Base-by-base conservation (phyloP, 140 eudicot genomes). In the Stevia rebaudiana region DNA sequence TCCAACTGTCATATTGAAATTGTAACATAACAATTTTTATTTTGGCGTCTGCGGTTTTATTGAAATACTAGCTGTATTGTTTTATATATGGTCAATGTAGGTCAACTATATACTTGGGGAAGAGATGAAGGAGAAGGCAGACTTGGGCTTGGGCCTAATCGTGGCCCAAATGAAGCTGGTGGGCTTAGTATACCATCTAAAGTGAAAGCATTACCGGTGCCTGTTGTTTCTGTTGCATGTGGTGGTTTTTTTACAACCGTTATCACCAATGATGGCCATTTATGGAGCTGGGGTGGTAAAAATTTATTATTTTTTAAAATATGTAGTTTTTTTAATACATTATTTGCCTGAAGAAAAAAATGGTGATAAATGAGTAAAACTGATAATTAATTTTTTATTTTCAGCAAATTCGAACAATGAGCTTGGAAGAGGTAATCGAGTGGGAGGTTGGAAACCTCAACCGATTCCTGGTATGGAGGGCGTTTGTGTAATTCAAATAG, bases 91-190 rank as follows among this genome's bases (percentile, higher is more conserved):
- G 64, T 41, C 61, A 40, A 62, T 78, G 22, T 48, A 92, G 98
- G 98, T 56, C 82, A 92, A 52, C 78, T 92, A 54, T 88, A 92
- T 59, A 85, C 88, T 30, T 92, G 98, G 98, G 98, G 98, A 48
- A 86, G 98, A 71, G 98, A 92, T 31, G 98, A 92, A 83, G 98
- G 98, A 16, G 98, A 92, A 66, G 98, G 98, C 63, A 77, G 98
- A 76, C 78, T 92, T 74, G 98, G 98, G 63, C 96, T 91, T 63
- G 98, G 98, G 50, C 95, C 96, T 23, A 78, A 75, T 21, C 96
- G 98, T 69, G 98, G 98, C 57, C 96, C 89, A 37, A 82, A 85
- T 63, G 76, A 78, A 71, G 89, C 81, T 40, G 92, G 98, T 50
- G 98, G 92, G 50, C 95, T 84, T 63, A 79, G 92, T 74, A 69